phyloP scores from a whole-genome alignment of 2,329 filamentous ascomycete species.

The Trichoderma atroviride region DNA sequence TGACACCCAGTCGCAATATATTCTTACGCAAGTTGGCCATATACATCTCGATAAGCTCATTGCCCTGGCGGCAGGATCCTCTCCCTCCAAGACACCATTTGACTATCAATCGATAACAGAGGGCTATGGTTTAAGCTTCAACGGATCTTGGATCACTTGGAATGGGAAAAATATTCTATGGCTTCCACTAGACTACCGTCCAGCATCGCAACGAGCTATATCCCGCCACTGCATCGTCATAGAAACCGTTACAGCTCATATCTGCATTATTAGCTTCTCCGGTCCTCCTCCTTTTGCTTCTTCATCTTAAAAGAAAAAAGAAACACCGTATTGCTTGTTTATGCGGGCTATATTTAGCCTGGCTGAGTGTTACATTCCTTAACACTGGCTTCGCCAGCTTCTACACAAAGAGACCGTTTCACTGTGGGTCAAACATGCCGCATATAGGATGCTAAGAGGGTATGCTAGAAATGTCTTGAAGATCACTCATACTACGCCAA shows the following conservation, averaged over 20 bases:
- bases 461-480: too few relatives aligned
- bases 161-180: background rate
- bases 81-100: accelerated
- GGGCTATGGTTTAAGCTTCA: background rate
- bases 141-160: background rate
- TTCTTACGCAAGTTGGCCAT: too few relatives aligned
- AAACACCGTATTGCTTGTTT: too few relatives aligned
- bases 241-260: background rate
- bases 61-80: background rate
- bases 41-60: background rate
- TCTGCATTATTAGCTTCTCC: background rate
- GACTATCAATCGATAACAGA: background rate
- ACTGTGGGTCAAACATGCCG: too few relatives aligned
- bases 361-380: too few relatives aligned
- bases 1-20: too few relatives aligned
- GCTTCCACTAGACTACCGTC: background rate
- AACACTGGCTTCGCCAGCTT: too few relatives aligned
- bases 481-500: too few relatives aligned
- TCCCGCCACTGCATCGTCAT: background rate
- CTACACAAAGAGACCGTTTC: too few relatives aligned
- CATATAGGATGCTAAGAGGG: too few relatives aligned
- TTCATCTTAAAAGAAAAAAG: too few relatives aligned
- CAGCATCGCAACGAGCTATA: accelerated
- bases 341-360: too few relatives aligned
- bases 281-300: background rate